These are phyloP conservation scores for Hyaloperonospora arabidopsidis DNA, from an alignment of 352 stramenopile genomes.

Conservation along the genomic window DNA sequence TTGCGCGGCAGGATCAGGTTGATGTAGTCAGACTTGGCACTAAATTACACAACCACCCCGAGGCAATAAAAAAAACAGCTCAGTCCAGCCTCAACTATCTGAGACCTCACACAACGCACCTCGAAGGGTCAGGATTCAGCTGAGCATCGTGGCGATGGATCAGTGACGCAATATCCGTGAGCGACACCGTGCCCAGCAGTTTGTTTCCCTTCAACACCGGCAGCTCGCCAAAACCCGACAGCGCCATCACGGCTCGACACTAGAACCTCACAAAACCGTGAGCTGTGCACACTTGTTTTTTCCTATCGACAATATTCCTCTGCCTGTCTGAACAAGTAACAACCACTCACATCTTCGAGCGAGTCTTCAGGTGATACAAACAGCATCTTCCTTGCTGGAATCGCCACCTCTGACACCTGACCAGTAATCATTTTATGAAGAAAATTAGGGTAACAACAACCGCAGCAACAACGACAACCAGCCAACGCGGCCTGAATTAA, in stretches of 20 bases:
- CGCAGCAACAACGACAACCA: not conserved
- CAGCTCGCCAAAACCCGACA: slow-evolving; percentile 59
- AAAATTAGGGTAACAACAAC: too few species aligned
- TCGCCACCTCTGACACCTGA: slow-evolving; percentile 54
- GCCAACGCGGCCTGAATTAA: not conserved
- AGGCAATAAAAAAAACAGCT: not conserved
- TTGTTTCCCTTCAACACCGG: slow-evolving; percentile 61
- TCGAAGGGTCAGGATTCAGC: slow-evolving; percentile 38
- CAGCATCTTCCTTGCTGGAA: slow-evolving; percentile 64
- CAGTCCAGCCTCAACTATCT: too few species aligned
- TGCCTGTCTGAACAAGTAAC: not conserved
- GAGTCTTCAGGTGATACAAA: slow-evolving; percentile 70
- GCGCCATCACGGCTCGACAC: slow-evolving; percentile 72
- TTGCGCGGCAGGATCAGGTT: slow-evolving; percentile 78
- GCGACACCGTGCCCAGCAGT: slow-evolving; percentile 67
- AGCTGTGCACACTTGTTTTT: too few species aligned
- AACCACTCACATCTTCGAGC: slow-evolving; percentile 48
- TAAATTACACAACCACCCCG: slow-evolving; percentile 22
- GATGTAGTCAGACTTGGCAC: slow-evolving; percentile 87
- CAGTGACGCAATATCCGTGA: slow-evolving; percentile 69
- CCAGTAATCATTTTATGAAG: too few species aligned
- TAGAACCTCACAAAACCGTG: slow-evolving; percentile 10
- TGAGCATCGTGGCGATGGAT: slow-evolving; percentile 59
- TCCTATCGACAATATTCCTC: not conserved
- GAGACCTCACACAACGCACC: slow-evolving; percentile 17